Conservation (phyloP, 73 alveolate species). For the Uronychia setigera region DNA sequence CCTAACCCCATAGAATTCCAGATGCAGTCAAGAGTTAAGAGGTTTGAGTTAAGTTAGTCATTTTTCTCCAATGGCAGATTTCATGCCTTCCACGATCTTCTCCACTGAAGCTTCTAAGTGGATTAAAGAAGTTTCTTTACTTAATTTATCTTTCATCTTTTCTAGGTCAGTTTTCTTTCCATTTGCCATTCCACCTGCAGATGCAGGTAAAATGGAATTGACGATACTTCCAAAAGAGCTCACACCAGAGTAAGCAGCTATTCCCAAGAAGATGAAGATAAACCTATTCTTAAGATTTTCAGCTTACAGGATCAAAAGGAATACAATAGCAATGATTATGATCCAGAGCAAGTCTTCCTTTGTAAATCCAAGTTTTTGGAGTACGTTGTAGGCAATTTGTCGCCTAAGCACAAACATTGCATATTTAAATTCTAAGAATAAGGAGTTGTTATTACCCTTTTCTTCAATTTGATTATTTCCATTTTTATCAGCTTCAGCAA, state of each 20-base stretch:
- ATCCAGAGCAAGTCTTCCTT: constrained; percentile 12
- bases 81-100: too few species aligned
- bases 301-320: constrained; percentile 6
- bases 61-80: too few species aligned
- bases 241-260: constrained; percentile 17
- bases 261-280: constrained; percentile 29
- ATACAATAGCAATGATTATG: background rate
- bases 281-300: background rate
- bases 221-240: constrained; percentile 8
- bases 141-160: too few species aligned
- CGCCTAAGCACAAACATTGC: constrained; percentile 6
- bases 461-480: constrained; percentile 12
- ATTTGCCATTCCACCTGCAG: constrained; percentile 18
- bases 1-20: too few species aligned
- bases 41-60: too few species aligned
- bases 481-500: constrained; percentile 17
- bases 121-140: background rate
- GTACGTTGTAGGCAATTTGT: constrained; percentile 16
- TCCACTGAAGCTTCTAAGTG: background rate
- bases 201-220: constrained; percentile 17
- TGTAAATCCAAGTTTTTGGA: constrained; percentile 16
- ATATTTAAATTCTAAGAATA: background rate
- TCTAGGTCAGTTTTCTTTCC: constrained; percentile 1
- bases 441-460: background rate
- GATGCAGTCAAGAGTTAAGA: too few species aligned